Conservation (phyloP, 1,139 yeast species). For the Blastobotrys buckinghamii region DNA sequence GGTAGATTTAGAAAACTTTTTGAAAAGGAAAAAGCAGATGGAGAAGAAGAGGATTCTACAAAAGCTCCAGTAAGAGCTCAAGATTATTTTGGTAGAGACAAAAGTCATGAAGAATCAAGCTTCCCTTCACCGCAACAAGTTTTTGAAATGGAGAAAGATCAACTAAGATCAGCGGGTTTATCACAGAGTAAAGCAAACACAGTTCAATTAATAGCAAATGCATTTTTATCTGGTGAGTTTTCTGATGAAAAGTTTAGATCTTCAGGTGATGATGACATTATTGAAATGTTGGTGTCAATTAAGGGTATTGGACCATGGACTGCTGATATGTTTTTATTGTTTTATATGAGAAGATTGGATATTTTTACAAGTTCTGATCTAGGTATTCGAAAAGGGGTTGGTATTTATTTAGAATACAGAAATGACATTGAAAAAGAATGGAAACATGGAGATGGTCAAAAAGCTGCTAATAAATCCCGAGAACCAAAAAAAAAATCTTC, state of each 20-base stretch:
- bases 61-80: too few relatives aligned
- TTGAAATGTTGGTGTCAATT: conserved; percentile 50
- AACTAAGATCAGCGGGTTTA: conserved; percentile 58
- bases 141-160: conserved; percentile 39
- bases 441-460: too few relatives aligned
- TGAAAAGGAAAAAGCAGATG: too few relatives aligned
- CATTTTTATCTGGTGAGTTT: conserved; percentile 43
- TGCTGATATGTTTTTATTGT: conserved; percentile 78
- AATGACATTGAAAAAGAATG: too few relatives aligned
- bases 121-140: conserved; percentile 54
- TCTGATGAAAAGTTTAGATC: conserved; percentile 38
- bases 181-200: conserved; percentile 67
- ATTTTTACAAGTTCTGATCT: conserved; percentile 75
- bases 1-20: conserved; percentile 36
- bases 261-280: conserved; percentile 43
- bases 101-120: background rate
- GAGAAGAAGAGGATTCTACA: too few relatives aligned
- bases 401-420: too few relatives aligned
- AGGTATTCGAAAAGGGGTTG: conserved; percentile 82
- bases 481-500: too few relatives aligned
- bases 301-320: conserved; percentile 91
- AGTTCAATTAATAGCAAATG: conserved; percentile 53
- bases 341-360: conserved; percentile 60
- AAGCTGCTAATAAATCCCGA: too few relatives aligned
- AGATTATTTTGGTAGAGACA: background rate